Base-by-base conservation (phyloP, 306 rosid species). In the Echinosophora koreensis region DNA sequence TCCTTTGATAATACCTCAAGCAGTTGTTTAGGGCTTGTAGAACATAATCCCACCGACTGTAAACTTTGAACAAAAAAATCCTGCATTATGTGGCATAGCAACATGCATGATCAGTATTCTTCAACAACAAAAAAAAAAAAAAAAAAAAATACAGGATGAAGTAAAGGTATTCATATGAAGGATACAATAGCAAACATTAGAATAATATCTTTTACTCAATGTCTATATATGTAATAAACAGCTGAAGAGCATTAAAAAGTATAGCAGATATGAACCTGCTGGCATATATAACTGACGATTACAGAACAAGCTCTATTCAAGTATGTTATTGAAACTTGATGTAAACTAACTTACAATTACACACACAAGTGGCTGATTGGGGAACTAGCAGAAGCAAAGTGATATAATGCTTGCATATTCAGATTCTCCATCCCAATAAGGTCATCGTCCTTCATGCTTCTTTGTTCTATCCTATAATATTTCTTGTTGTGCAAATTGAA, bases 61-160 rank as follows among this genome's bases (percentile, higher is more conserved):
- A 95, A 77, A 86, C 87, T 87, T 78, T 83, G 96, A 72, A 92
- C 66, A 81, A 95, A 95, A 67, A 89, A 58, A 77, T 95, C 98
- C 98, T 95, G 94, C 90, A 87, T 49, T 60, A 84, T 50, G 73
- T 46, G 74, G 32, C 71, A 83, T 69, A 81, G 41, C 38, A 75
- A 51, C 57, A 81, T 64, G 66, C 71, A 75, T 16, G 54, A 62
- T 86, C 58, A 84, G 78, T 41, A 49, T 39, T 73, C 18, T 51
- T 56, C n/a, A n/a, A n/a, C n/a, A n/a, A n/a, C n/a, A n/a, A n/a
- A n/a, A 49, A 17, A 22, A 6, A 49, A 76, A 27, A 12, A 7
- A 28, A 11, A 68, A 22, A 12, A 22, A 12, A 9, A 42, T 15
- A 74, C 38, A 57, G 46, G 71, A 37, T 69, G 46, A 64, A 65